These are phyloP conservation scores for Bacterosira constricta DNA, from an alignment of 108 stramenopile species.

Conservation along the genomic window DNA sequence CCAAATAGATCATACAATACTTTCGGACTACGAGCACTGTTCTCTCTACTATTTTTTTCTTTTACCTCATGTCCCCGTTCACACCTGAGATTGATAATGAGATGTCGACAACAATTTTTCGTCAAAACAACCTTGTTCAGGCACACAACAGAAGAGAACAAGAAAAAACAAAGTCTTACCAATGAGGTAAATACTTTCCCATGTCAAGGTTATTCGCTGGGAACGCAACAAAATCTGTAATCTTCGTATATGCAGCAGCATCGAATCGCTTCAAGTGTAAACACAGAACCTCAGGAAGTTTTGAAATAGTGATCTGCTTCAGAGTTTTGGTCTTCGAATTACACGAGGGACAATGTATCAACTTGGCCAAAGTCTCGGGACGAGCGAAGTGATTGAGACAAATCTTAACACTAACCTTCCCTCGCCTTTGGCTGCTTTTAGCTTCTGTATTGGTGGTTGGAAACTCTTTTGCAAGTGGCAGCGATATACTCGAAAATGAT, in stretches of 20 bases:
- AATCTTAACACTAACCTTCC: constrained; percentile 48
- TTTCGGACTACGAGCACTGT: constrained; percentile 38
- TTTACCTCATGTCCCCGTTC: not conserved
- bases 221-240: constrained; percentile 76
- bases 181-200: constrained; percentile 76
- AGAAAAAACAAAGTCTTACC: constrained; percentile 31
- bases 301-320: constrained; percentile 79
- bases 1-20: constrained; percentile 77
- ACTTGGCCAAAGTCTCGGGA: constrained; percentile 63
- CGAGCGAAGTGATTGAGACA: constrained; percentile 71
- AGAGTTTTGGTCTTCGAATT: constrained; percentile 54
- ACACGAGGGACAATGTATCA: constrained; percentile 68
- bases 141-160: too few relatives aligned
- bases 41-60: not conserved
- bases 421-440: constrained; percentile 3
- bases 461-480: constrained; percentile 63
- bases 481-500: constrained; percentile 76
- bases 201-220: constrained; percentile 71
- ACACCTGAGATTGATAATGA: not conserved
- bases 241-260: constrained; percentile 69
- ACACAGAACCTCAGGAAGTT: constrained; percentile 74
- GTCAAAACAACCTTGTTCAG: too few relatives aligned
- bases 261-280: constrained; percentile 87
- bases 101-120: too few relatives aligned
- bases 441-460: constrained; percentile 55